phyloP scores from a whole-genome alignment of 805 yeast genomes.

The Brettanomyces anomalus region DNA sequence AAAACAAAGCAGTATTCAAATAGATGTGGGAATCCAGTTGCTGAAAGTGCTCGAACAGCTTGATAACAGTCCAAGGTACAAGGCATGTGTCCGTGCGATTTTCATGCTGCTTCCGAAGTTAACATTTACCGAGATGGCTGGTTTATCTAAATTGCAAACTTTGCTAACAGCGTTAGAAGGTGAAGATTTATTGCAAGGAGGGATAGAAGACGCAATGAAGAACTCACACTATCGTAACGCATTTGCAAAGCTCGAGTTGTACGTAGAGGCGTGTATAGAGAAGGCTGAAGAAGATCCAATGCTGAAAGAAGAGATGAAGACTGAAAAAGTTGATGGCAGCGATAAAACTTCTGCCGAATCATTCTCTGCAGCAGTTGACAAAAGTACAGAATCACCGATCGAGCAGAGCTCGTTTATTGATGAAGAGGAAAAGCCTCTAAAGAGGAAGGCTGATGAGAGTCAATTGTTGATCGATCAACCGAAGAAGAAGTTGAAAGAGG shows the following conservation, averaged over 20 bases:
- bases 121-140: conserved; percentile 26
- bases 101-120: conserved; percentile 43
- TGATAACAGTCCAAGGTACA: conserved; percentile 45
- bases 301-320: conserved; percentile 7
- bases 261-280: conserved; percentile 18
- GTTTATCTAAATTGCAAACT: conserved; percentile 13
- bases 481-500: conserved; percentile 9
- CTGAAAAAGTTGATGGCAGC: conserved; percentile 10
- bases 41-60: conserved; percentile 37
- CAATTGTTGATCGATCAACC: background rate
- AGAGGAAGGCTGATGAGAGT: background rate
- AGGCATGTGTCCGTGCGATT: conserved; percentile 43
- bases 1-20: conserved; percentile 39
- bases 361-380: background rate
- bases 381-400: background rate
- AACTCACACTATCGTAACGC: conserved; percentile 15
- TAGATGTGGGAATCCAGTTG: conserved; percentile 46
- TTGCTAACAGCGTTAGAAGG: conserved; percentile 14
- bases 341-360: conserved; percentile 1
- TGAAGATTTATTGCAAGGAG: conserved; percentile 19
- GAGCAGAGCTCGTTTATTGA: conserved; percentile 1
- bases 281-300: conserved; percentile 11
- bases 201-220: conserved; percentile 17
- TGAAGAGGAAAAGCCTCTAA: background rate
- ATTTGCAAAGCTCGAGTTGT: conserved; percentile 16